Percentiles rank a stretch among this genome's conserved stretches.
These are phyloP conservation scores for Aspergillus pseudotamarii DNA, from an alignment of 2,329 filamentous ascomycete genomes.

Conservation along the genomic window DNA sequence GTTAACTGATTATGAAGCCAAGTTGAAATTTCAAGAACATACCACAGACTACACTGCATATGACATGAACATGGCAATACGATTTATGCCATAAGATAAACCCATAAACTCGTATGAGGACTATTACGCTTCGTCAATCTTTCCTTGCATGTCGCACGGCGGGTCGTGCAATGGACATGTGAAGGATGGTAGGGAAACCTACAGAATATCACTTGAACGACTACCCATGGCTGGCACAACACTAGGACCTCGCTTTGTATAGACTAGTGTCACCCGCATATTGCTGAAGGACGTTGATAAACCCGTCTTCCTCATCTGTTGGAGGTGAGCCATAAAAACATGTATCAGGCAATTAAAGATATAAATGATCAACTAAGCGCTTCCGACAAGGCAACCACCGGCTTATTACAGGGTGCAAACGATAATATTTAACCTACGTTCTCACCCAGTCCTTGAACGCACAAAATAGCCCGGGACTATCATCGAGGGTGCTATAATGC, in stretches of 20 bases:
- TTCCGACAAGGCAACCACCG: background rate
- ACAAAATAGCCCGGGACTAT: background rate
- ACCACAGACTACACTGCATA: no score
- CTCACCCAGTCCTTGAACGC: background rate
- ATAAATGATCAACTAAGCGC: background rate
- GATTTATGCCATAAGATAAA: no score
- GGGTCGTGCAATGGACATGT: background rate
- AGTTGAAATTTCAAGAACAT: no score
- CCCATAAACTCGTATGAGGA: no score
- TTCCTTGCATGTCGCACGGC: background rate
- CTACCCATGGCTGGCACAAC: background rate
- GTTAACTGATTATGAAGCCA: no score
- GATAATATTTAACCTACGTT: background rate
- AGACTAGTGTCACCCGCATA: background rate
- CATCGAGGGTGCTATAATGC: background rate
- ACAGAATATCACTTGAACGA: background rate
- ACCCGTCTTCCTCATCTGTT: no score
- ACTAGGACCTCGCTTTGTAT: background rate
- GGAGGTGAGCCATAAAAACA: background rate
- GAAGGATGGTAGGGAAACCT: background rate
- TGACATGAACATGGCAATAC: no score
- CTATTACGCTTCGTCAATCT: no score
- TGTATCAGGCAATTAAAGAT: no score
- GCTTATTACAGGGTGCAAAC: slow-evolving; percentile 1
- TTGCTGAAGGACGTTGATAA: background rate